Conservation (phyloP, 1,284 basidiomycete genomes). For the Wolfiporia cocos region DNA sequence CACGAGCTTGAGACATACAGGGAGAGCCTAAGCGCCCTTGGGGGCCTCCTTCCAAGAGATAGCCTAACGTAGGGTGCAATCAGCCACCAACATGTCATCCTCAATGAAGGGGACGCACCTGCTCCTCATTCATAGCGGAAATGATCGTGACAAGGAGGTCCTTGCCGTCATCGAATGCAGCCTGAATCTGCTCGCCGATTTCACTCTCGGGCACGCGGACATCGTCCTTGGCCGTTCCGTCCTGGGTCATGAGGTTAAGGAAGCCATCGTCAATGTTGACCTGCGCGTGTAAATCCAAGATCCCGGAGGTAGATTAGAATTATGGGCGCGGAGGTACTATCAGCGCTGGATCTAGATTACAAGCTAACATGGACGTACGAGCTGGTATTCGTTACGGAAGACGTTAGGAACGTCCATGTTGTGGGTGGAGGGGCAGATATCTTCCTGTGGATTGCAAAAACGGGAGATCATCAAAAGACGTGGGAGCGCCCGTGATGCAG, state of each 20-base stretch:
- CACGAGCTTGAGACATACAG: not conserved
- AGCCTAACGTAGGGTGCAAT: conserved; percentile 39
- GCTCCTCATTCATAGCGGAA: conserved; percentile 89
- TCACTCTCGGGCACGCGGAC: conserved; percentile 90
- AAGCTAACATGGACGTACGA: conserved; percentile 47
- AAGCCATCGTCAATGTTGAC: conserved; percentile 87
- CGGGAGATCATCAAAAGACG: conserved; percentile 3
- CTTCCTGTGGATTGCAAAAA: conserved; percentile 58
- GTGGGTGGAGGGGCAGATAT: conserved; percentile 98
- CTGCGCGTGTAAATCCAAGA: no score
- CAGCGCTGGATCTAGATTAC: not conserved
- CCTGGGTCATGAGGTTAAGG: conserved; percentile 90
- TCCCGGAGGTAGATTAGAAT: not conserved
- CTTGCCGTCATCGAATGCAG: conserved; percentile 82
- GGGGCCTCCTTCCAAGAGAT: conserved; percentile 85
- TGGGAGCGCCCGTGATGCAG: no score
- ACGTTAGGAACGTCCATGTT: conserved; percentile 99
- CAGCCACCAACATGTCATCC: conserved; percentile 1
- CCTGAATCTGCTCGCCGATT: conserved; percentile 72
- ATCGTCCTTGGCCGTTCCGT: conserved; percentile 90
- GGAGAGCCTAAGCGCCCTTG: conserved; percentile 36
- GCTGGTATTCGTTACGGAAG: conserved; percentile 84
- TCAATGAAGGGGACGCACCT: conserved; percentile 37
- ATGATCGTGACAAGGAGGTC: conserved; percentile 88
- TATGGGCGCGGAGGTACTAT: not conserved